Evolutionary conservation across 1,139 yeast genomes (phyloP), one percentile per base, ranked within the genome.

Genomic region (Geotrichum reessii): DNA sequence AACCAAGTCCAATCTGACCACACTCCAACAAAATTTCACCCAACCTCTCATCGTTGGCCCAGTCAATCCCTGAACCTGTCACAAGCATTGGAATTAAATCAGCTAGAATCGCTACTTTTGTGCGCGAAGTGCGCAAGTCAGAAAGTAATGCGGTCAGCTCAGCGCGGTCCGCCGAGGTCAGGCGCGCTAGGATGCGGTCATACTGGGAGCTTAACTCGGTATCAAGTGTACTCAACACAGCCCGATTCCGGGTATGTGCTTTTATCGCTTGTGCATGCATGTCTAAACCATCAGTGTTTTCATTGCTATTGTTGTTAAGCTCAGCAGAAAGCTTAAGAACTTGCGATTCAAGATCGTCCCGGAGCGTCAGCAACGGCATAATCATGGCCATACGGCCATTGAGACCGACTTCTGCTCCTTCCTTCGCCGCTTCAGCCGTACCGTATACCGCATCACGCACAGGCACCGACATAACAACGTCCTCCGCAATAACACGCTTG

Each of bases 301-400:
- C 19, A n/a, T 37, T 47, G 51, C 37, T 28, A 28, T 31, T 50
- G 11, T 11, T 33, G 1, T 31, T 28, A 4, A 52, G 40, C 21
- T 56, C 49, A 14, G 52, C 14, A 3, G 49, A 42, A 9, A 53
- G 51, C n/a, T 49, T 47, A 24, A 58, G 27, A 22, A 53, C 27
- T n/a, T 58, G 53, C 11, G 52, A 48, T 24, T 58, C 61, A 3
- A 58, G 52, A 27, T 47, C 57, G 50, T 58, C 61, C 9, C 61
- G 53, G n/a, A 48, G 42, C 17, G 56, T 46, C 9, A 58, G 50
- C 5, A 58, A 33, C 4, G 58, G 53, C 8, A 58, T 46, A 3
- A 58, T 28, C 12, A 58, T 53, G 17, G 42, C 42, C 42, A 12
- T 37, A 6, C 42, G 42, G 17, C 42, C 42, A 37, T 12, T 6